Percentiles rank a stretch among this genome's conserved stretches.
Conservation (phyloP, 2,329 filamentous ascomycete genomes). For the Fusarium sp. region DNA sequence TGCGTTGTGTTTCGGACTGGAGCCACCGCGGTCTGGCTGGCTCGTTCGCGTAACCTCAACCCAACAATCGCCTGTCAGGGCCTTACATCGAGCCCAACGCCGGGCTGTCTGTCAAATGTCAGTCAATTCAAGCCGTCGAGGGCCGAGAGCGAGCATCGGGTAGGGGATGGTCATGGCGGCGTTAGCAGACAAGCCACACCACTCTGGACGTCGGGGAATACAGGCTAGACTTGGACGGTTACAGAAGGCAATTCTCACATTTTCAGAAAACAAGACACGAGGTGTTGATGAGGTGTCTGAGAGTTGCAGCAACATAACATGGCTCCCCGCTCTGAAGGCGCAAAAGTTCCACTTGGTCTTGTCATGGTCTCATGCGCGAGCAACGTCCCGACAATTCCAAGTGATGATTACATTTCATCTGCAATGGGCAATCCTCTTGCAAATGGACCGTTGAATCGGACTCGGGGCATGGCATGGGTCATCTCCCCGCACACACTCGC, state of each 20-base stretch:
- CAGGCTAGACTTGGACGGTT: constrained; percentile 28
- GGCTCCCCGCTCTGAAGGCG: constrained; percentile 31
- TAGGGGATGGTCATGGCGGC: constrained; percentile 5
- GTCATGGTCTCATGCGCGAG: constrained; percentile 25
- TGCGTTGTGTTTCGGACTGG: constrained; percentile 18
- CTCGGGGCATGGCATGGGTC: not conserved
- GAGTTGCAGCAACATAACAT: constrained; percentile 19
- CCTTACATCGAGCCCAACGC: constrained; percentile 17
- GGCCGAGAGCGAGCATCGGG: constrained; percentile 14
- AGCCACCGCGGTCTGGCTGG: constrained; percentile 19
- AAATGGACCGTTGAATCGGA: constrained; percentile 26
- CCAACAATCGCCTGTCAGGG: constrained; percentile 22
- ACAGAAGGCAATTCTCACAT: constrained; percentile 31
- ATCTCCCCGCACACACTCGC: constrained; percentile 23
- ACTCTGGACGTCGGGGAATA: constrained; percentile 12
- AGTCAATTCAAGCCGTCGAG: constrained; percentile 18
- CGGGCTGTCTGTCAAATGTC: not conserved
- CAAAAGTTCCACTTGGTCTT: constrained; percentile 39
- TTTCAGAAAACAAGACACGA: constrained; percentile 1
- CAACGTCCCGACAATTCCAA: constrained; percentile 13
- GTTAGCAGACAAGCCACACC: constrained; percentile 33
- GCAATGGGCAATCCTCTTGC: constrained; percentile 9
- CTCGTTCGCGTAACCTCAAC: constrained; percentile 26
- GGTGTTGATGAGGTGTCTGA: constrained; percentile 11
- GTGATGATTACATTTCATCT: constrained; percentile 22